A percentile compares a stretch with the other conserved stretches of the same genome.
Conservation (phyloP, 2,329 filamentous ascomycete genomes). For the Dactylellina leptospora region DNA sequence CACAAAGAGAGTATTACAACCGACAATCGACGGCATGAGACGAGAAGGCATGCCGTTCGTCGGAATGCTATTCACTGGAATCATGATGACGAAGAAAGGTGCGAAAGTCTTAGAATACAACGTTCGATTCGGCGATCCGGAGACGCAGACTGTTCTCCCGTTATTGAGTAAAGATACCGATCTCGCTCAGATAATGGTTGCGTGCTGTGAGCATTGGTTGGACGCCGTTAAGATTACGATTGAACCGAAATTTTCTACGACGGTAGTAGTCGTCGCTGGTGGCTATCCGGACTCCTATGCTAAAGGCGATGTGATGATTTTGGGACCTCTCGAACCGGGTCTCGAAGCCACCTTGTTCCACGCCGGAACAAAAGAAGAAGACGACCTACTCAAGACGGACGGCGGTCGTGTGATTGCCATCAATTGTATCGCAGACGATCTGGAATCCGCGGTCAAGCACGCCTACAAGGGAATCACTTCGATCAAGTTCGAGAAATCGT, state of each 20-base stretch:
- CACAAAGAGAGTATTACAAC: conserved; percentile 82
- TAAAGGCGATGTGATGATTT: conserved; percentile 74
- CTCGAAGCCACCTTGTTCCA: conserved; percentile 81
- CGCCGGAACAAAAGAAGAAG: conserved; percentile 78
- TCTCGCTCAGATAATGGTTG: conserved; percentile 86
- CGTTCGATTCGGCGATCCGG: conserved; percentile 89
- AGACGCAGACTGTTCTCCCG: conserved; percentile 85
- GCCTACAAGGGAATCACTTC: conserved; percentile 84
- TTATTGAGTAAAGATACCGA: conserved; percentile 81
- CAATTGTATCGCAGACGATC: conserved; percentile 78
- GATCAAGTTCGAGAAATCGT: conserved; percentile 87
- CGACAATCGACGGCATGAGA: conserved; percentile 88
- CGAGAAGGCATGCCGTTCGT: conserved; percentile 77
- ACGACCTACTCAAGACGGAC: conserved; percentile 74
- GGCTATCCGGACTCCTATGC: conserved; percentile 88
- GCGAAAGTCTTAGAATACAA: conserved; percentile 92
- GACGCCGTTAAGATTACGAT: conserved; percentile 74
- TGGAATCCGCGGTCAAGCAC: conserved; percentile 82
- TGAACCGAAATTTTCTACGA: conserved; percentile 77
- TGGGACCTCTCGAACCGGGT: conserved; percentile 60
- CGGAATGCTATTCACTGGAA: conserved; percentile 84
- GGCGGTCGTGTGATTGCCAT: conserved; percentile 93
- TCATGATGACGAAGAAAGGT: conserved; percentile 86
- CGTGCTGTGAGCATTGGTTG: conserved; percentile 79
- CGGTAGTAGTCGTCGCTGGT: conserved; percentile 90